Percentiles rank a stretch among this genome's conserved stretches.
Conservation (phyloP, 352 stramenopile genomes). For the Globisporangium barbulae region DNA sequence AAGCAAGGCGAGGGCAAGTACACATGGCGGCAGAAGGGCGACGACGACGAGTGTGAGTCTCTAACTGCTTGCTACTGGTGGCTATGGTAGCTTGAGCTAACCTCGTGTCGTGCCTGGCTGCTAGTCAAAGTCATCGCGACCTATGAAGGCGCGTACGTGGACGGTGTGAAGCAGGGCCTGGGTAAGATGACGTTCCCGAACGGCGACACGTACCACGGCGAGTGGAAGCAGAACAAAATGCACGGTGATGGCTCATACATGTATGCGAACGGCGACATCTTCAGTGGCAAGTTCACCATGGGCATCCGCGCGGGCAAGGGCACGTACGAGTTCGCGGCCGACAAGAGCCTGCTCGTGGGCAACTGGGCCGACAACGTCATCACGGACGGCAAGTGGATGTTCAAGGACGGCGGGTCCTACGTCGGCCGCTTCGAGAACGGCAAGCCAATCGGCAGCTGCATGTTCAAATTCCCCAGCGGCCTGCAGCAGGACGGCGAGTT, state of each 20-base stretch:
- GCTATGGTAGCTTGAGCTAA: not conserved
- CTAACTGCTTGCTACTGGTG: not conserved
- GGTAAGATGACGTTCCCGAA: constrained; percentile 93
- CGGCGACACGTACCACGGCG: constrained; percentile 87
- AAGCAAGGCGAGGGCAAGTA: constrained; percentile 90
- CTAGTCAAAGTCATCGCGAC: constrained; percentile 65
- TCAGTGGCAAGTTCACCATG: constrained; percentile 76
- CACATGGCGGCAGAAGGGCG: constrained; percentile 69
- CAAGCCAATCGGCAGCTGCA: constrained; percentile 84
- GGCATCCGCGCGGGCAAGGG: constrained; percentile 85
- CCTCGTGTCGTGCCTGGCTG: not conserved
- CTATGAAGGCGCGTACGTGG: constrained; percentile 86
- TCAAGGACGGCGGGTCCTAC: constrained; percentile 85
- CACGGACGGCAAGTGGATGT: constrained; percentile 89
- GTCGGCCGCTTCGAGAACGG: constrained; percentile 83
- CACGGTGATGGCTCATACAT: constrained; percentile 89
- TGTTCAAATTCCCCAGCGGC: constrained; percentile 84
- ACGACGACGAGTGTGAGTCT: constrained; percentile 55
- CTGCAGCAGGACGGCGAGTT: constrained; percentile 86
- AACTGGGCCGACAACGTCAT: constrained; percentile 87
- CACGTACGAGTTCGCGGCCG: constrained; percentile 85
- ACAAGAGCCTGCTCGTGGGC: constrained; percentile 84
- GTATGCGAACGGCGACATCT: constrained; percentile 92
- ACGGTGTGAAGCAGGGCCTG: constrained; percentile 79
- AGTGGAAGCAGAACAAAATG: constrained; percentile 85